Base-by-base conservation (phyloP, 805 yeast genomes). In the Candida nitratophila region DNA sequence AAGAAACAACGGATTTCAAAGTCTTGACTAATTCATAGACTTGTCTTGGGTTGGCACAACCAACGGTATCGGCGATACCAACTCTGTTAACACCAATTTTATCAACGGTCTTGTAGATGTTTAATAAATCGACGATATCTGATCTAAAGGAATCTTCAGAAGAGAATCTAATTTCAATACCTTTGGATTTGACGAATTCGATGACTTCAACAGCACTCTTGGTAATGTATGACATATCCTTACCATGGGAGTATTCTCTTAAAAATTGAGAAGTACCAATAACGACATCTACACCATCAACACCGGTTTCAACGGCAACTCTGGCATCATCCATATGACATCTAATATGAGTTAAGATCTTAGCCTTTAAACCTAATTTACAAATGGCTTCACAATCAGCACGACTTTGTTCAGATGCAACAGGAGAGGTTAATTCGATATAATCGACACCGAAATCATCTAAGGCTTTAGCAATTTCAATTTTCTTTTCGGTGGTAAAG, bases 261-360 rank as follows among this genome's bases (percentile, higher is more conserved):
- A 93, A 74, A 66, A 89, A 93, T 66, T 86, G 95, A 29, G 97
- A 90, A 20, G 98, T 91, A 52, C 98, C 98, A 66, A 91, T 91
- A 47, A 91, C 97, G 46, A 91, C 96, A 70, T 93, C 97, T 50
- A 91, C 98, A 69, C 98, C 99, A 64, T 93, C 98, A 43, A 93
- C 99, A 64, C 99, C 98, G 34, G 98, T 91, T 61, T 87, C 93
- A 40, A 91, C 99, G 6, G 99, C 99, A 47, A 93, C 86, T 57
- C 83, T 77, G 45, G 98, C 99, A 60, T 93, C 99, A 67, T 91
- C 98, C 97, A 91, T 91, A 70, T 91, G 97, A 70, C 99, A 91
- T 69, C 98, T 81, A 55, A 93, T 93, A 66, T 91, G 98, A 41
- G 99, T 91, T 54, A 91, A 77, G 51, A 93, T 88, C 73, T 93